phyloP scores from a whole-genome alignment of 257 asterid species.

The Mentha longifolia region DNA sequence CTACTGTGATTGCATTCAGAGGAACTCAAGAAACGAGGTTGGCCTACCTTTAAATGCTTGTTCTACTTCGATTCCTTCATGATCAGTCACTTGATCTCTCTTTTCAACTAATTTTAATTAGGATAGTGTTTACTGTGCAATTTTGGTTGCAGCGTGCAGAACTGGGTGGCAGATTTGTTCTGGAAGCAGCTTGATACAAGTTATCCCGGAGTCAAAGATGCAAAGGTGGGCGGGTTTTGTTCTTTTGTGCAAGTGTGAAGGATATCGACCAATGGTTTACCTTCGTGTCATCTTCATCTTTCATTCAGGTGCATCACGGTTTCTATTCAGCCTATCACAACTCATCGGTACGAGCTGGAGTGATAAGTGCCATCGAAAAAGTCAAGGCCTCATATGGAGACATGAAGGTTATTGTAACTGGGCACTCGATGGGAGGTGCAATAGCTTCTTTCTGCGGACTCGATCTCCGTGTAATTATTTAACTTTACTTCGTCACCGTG shows the following conservation, averaged over 20 bases:
- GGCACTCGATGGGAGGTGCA: constrained; percentile 99
- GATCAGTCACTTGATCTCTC: constrained; percentile 16
- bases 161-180: constrained; percentile 93
- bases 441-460: constrained; percentile 93
- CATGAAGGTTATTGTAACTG: constrained; percentile 68
- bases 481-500: neutral
- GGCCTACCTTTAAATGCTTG: constrained; percentile 23
- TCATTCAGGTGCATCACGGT: constrained; percentile 90
- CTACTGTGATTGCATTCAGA: constrained; percentile 85
- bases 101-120: neutral
- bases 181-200: constrained; percentile 95
- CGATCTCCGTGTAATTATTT: constrained; percentile 68
- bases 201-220: constrained; percentile 85
- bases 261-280: neutral
- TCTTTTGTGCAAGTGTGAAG: neutral
- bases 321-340: constrained; percentile 88
- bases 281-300: constrained; percentile 18
- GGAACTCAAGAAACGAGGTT: constrained; percentile 95
- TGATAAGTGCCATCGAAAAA: constrained; percentile 57
- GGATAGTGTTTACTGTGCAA: neutral
- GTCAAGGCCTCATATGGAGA: constrained; percentile 67
- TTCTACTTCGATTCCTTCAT: constrained; percentile 24
- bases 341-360: constrained; percentile 78
- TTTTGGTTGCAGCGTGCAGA: constrained; percentile 66
- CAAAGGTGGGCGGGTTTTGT: constrained; percentile 59